These are phyloP conservation scores for Straminergon stramineum DNA, from an alignment of 225 moss, liverwort and hornwort genomes.

Conservation along the genomic window DNA sequence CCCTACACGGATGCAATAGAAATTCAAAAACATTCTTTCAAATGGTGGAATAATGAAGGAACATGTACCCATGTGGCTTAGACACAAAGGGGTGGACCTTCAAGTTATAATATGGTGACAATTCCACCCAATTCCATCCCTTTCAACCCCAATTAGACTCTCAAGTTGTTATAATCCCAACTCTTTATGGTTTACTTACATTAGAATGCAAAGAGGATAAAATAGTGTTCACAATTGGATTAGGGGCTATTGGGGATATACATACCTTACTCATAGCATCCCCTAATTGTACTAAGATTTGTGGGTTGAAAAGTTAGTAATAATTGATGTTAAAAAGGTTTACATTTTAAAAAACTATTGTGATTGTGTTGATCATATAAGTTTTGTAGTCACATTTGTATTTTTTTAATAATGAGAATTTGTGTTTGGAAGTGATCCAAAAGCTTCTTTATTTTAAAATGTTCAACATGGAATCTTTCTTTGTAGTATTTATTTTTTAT, in stretches of 20 bases:
- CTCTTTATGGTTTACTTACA: not conserved
- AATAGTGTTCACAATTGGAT: not conserved
- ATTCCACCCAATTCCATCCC: not conserved
- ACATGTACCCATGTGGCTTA: rapidly evolving
- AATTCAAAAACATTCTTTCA: not conserved
- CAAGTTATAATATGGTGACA: not conserved
- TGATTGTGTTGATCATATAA: not conserved
- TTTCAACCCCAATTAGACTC: not conserved
- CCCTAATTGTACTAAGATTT: not conserved
- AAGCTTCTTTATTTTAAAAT: not conserved
- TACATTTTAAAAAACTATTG: not conserved
- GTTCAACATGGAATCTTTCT: not conserved
- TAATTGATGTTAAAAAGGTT: not conserved
- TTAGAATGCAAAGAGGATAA: not conserved
- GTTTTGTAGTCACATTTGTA: no score
- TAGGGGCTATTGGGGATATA: not conserved
- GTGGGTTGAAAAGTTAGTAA: rapidly evolving
- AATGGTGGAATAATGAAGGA: not conserved
- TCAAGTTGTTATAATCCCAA: not conserved
- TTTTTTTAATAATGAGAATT: no score
- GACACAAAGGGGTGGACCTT: rapidly evolving
- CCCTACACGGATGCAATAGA: rapidly evolving
- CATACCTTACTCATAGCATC: rapidly evolving
- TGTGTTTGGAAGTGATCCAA: no score
- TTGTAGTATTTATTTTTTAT: not conserved